Conservation (phyloP, 805 yeast genomes). For the Jamesozyma jinghongensis region DNA sequence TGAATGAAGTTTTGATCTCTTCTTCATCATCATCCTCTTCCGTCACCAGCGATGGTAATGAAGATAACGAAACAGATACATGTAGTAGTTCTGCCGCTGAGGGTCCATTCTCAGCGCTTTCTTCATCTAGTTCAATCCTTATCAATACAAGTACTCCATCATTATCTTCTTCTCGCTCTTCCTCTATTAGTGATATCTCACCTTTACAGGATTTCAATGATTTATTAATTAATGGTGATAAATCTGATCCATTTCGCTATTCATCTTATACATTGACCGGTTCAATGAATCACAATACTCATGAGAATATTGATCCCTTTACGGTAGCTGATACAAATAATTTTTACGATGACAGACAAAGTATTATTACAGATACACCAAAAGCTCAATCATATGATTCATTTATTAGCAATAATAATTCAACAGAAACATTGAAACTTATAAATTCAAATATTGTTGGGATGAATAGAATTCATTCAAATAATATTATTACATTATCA, state of each 20-base stretch:
- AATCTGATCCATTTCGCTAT: slow-evolving; percentile 2
- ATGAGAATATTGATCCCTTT: slow-evolving; percentile 3
- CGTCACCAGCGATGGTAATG: background rate
- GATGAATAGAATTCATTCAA: background rate
- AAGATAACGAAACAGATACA: background rate
- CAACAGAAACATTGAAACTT: slow-evolving; percentile 14
- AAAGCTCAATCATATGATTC: background rate
- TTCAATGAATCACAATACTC: background rate
- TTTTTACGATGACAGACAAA: slow-evolving; percentile 14
- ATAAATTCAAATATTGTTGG: background rate
- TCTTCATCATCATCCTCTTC: slow-evolving; percentile 1
- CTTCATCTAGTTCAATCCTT: background rate
- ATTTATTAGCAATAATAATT: slow-evolving; percentile 8
- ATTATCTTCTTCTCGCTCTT: slow-evolving; percentile 8
- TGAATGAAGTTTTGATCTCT: slow-evolving; percentile 12
- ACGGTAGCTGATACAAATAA: slow-evolving; percentile 5
- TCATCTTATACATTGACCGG: slow-evolving; percentile 1
- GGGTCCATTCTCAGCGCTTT: background rate
- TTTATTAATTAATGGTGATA: slow-evolving; percentile 5
- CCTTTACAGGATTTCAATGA: slow-evolving; percentile 15
- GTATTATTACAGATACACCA: slow-evolving; percentile 14
- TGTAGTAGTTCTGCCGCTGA: background rate
- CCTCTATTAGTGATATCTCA: slow-evolving; percentile 15
- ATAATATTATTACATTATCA: background rate
- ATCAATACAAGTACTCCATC: slow-evolving; percentile 5